phyloP scores from a whole-genome alignment of 768 basidiomycete species.

The Amanita molliuscula region DNA sequence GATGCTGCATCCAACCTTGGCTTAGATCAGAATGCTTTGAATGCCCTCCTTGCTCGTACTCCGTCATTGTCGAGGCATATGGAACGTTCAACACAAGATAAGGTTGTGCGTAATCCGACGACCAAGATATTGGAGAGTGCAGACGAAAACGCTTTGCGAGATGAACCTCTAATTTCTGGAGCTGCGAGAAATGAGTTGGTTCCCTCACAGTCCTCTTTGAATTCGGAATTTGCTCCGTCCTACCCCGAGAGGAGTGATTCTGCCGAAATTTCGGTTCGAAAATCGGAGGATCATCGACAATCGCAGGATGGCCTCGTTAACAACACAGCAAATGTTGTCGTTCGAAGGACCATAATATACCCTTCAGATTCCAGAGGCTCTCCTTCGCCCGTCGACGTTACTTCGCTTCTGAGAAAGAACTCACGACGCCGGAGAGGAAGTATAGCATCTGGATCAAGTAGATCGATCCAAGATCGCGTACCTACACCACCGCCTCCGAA shows the following conservation, averaged over 20 bases:
- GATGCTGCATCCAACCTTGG: conserved; percentile 69
- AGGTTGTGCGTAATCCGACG: too few species aligned
- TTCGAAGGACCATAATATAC: conserved; percentile 73
- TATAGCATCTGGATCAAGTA: conserved; percentile 46
- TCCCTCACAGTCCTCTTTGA: conserved; percentile 2
- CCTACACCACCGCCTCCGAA: conserved; percentile 82
- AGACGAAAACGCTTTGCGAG: background rate
- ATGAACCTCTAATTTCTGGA: conserved; percentile 6
- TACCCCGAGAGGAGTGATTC: conserved; percentile 21
- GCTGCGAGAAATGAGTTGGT: conserved; percentile 1
- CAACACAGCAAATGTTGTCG: conserved; percentile 34
- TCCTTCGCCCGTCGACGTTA: conserved; percentile 37
- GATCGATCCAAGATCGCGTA: conserved; percentile 71
- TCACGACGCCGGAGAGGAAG: conserved; percentile 57
- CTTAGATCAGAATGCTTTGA: conserved; percentile 61
- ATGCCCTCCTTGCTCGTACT: conserved; percentile 63
- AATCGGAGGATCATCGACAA: conserved; percentile 27
- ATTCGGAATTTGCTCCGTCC: conserved; percentile 17
- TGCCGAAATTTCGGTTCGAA: conserved; percentile 21
- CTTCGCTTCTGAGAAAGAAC: conserved; percentile 42
- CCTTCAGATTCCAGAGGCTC: conserved; percentile 57
- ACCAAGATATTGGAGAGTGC: background rate
- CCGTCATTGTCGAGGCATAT: conserved; percentile 47
- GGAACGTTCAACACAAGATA: conserved; percentile 12
- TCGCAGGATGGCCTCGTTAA: conserved; percentile 28